These are phyloP conservation scores for Avena atlantica DNA, from an alignment of 176 grass and related monocot genomes.

Conservation along the genomic window DNA sequence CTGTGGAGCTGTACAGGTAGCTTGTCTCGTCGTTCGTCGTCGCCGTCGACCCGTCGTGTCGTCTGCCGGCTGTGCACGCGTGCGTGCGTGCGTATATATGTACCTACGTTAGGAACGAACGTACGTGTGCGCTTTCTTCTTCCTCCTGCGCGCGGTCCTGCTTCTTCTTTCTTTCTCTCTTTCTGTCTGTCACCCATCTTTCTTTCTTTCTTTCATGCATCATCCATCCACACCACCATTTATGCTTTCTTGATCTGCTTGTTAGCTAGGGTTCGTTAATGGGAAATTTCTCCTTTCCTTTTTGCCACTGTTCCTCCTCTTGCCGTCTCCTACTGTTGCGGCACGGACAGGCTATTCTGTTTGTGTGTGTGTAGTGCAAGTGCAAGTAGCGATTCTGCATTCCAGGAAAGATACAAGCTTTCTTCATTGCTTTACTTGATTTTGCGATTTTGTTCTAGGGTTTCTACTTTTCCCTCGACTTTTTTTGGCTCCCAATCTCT, in stretches of 20 bases:
- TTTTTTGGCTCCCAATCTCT: neutral
- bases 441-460: conserved; percentile 55
- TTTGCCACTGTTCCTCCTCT: conserved; percentile 43
- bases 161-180: conserved; percentile 32
- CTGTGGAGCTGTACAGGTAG: conserved; percentile 2
- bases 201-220: neutral
- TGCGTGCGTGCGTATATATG: conserved; percentile 17
- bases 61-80: conserved; percentile 2
- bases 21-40: conserved; percentile 26
- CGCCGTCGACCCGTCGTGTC: conserved; percentile 42
- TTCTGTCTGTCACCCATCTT: conserved; percentile 16
- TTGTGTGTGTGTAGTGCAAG: neutral
- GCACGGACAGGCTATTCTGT: conserved; percentile 14
- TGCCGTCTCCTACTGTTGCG: conserved; percentile 27
- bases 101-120: neutral
- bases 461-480: conserved; percentile 27
- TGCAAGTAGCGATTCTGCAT: conserved; percentile 27
- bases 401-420: neutral
- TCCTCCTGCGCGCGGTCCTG: conserved; percentile 16
- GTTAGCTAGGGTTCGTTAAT: conserved; percentile 53
- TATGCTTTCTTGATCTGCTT: conserved; percentile 28
- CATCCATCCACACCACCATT: neutral
- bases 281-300: conserved; percentile 49
- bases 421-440: conserved; percentile 1
- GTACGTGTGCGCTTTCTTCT: neutral